Base-by-base conservation (phyloP, 192 early-diverging fungal species). In the Coemansia erecta region DNA sequence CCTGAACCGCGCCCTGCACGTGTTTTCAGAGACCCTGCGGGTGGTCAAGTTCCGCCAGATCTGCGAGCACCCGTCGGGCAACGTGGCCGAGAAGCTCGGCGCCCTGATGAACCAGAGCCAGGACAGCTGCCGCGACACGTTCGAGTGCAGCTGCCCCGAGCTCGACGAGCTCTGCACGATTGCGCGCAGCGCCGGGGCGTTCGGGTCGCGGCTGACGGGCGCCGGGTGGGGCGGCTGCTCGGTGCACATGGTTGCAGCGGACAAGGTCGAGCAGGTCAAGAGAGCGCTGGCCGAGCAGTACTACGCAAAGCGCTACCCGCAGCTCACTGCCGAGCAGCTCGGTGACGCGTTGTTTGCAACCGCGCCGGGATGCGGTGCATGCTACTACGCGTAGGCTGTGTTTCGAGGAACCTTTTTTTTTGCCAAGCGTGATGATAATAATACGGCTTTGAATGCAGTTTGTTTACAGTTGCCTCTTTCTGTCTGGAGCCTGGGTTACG, bases 151-250 rank as follows among this genome's bases (percentile, higher is more conserved):
- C 79, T 89, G 92, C 55, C 76, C 82, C 26, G 94, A 98, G 69
- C 51, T 98, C 17, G 91, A 98, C 52, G 86, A 90, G 42, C 56
- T 98, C 12, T 86, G 85, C 18, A 40, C 43, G 1, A 65, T 92
- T 63, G 87, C 85, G 28, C 82, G 83, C 35, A 60, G 61, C 10
- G 66, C 85, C 13, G 94, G 94, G 8, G 85, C 93, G 9, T 75
- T 83, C 55, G 94, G 94, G 21, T 89, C 91, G 24, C 77, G 94
- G 23, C 81, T 97, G 44, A 95, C 93, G 4, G 94, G 96, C 13
- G 96, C 96, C 40, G 96, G 96, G 12, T 95, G 92, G 93, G 91
- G 91, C 45, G 91, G 92, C 9, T 91, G 92, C 70, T 88, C 91
- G 0, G 94, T 96, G 18, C 86, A 85, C 44, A 73, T 96, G 37